A percentile compares a stretch with the other conserved stretches of the same genome.
Evolutionary conservation across 805 yeast species (phyloP).

Genomic region (Yarrowia sp.): DNA sequence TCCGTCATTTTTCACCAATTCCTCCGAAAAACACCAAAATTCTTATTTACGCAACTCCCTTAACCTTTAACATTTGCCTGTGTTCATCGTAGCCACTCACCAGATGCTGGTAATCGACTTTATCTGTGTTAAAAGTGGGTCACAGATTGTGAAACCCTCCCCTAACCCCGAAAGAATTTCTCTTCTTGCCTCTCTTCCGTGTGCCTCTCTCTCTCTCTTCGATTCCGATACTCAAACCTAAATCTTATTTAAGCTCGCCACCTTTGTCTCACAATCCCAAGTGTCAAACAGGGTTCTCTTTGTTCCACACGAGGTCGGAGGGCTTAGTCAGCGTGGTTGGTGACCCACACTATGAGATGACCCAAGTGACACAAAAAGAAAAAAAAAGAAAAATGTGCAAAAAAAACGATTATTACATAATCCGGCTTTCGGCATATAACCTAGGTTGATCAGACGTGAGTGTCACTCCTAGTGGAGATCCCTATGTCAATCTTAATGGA

Average conservation of each 20-base stretch:
- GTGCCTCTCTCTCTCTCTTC: not conserved
- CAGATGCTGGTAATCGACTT: slow-evolving; percentile 15
- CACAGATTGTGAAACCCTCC: slow-evolving; percentile 22
- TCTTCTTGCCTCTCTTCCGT: too few species aligned
- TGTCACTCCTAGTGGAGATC: too few species aligned
- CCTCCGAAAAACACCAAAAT: too few species aligned
- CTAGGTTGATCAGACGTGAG: too few species aligned
- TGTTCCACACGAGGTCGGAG: slow-evolving; percentile 1
- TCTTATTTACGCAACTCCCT: too few species aligned
- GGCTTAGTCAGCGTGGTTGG: not conserved
- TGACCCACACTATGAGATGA: too few species aligned
- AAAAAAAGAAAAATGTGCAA: too few species aligned
- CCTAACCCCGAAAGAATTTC: not conserved
- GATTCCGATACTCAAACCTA: not conserved
- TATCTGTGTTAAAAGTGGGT: not conserved
- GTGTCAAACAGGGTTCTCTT: slow-evolving; percentile 8
- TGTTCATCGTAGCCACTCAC: slow-evolving; percentile 12
- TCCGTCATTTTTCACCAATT: too few species aligned
- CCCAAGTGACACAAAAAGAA: too few species aligned
- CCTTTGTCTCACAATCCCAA: not conserved
- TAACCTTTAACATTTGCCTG: too few species aligned
- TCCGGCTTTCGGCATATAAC: too few species aligned
- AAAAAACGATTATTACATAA: too few species aligned
- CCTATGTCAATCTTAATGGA: not conserved
- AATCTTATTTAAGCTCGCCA: not conserved